These are phyloP conservation scores for Bodo saltans DNA, from an alignment of 78 protist species.

Conservation along the genomic window DNA sequence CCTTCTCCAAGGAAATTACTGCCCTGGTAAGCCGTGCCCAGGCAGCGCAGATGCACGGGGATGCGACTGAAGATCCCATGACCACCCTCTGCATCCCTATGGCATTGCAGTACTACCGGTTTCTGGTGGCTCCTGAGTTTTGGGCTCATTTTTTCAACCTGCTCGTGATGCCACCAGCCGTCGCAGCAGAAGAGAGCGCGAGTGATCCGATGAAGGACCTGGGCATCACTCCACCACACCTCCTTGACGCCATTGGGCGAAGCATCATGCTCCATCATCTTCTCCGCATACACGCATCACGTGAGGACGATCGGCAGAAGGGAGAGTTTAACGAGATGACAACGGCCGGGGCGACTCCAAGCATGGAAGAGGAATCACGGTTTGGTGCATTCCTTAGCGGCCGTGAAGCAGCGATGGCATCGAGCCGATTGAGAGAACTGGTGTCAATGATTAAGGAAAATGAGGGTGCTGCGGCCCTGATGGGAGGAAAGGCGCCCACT, in stretches of 20 bases:
- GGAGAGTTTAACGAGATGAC: too few species aligned
- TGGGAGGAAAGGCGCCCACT: too few species aligned
- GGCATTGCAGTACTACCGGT: not conserved
- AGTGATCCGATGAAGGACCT: too few species aligned
- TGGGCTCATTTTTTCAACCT: not conserved
- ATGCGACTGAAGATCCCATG: not conserved
- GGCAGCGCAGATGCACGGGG: not conserved
- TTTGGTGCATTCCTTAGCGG: too few species aligned
- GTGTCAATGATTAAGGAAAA: too few species aligned
- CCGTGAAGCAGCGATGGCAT: too few species aligned
- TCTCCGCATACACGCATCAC: too few species aligned
- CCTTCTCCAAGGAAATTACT: not conserved
- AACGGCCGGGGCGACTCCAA: too few species aligned
- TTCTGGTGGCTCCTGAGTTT: not conserved
- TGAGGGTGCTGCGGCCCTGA: too few species aligned
- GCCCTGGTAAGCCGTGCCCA: not conserved
- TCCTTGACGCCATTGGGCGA: not conserved
- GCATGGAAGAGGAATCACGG: too few species aligned
- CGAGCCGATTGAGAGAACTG: too few species aligned
- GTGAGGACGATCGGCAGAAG: too few species aligned
- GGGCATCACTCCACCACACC: not conserved
- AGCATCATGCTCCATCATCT: not conserved
- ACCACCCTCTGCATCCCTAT: not conserved
- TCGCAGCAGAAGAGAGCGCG: not conserved
- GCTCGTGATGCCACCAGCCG: not conserved